Base-by-base conservation (phyloP, 2,329 filamentous ascomycete genomes). In the Cucurbitaria berberidis region DNA sequence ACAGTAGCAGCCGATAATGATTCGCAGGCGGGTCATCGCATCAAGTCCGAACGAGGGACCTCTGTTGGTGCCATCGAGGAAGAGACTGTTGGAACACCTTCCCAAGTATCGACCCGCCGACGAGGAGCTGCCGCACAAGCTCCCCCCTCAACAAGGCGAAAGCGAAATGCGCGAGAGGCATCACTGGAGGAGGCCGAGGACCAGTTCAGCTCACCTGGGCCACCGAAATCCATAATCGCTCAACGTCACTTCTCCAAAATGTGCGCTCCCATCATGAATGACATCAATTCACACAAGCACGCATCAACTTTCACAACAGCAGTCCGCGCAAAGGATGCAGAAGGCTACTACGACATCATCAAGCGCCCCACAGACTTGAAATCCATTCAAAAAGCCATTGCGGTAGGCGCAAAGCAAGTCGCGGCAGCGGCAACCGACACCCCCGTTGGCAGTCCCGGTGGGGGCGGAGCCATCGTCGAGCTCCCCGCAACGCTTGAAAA, bases 401-500 rank as follows among this genome's bases (percentile, higher is more conserved):
- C 70, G 3, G 76, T 74, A 2, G 80, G 80, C 5, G 69, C 72
- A 5, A 87, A 86, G 49, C 87, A 89, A 53, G 89, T 92, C 13
- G 68, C 70, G 34, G 75, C 77, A 2, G 74, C 76, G 2, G 71
- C 78, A 11, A 70, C 78, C 84, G 30, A 84, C 85, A 59, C 83
- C 82, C 46, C 86, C 84, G n/a, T 63, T 7, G 82, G 81, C 45
- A 84, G 89, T 36, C 80, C 86, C 0, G 84, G 84, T 16, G 86
- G 87, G 46, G 80, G 82, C 3, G 67, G 72, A 22, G 68, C 66
- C 27, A 57, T 71, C 11, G 62, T 73, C 34, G 69, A 75, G 46
- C 55, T 93, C 6, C 86, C 89, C 8, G 83, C 89, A 51, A 89
- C 85, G 1, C 84, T 88, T 44, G 91, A 97, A 51, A 80, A 96